A percentile compares a stretch with the other conserved stretches of the same genome.
Conservation (phyloP, 108 stramenopile genomes). For the Fistulifera solaris region DNA sequence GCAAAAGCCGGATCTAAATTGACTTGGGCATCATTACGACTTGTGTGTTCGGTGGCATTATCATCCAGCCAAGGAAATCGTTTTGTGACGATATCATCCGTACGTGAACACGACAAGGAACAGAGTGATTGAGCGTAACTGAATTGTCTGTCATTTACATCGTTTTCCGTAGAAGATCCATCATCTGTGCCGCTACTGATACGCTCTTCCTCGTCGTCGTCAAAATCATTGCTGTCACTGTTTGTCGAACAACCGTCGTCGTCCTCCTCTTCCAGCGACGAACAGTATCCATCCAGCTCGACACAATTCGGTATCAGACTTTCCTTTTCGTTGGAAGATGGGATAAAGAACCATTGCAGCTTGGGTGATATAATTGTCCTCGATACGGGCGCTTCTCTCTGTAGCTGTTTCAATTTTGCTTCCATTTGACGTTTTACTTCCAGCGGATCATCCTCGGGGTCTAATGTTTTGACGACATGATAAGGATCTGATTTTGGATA, state of each 20-base stretch:
- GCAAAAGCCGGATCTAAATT: not conserved
- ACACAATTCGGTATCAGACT: conserved; percentile 32
- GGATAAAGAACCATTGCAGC: conserved; percentile 45
- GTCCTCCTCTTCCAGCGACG: conserved; percentile 34
- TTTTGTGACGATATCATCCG: not conserved
- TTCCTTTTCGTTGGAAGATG: not conserved
- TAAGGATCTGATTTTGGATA: conserved; percentile 13
- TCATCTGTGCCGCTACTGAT: too few species aligned
- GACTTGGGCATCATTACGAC: too few species aligned
- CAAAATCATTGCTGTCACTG: conserved; percentile 7
- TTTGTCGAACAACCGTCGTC: too few species aligned
- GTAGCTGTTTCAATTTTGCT: conserved; percentile 14
- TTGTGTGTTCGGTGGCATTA: too few species aligned
- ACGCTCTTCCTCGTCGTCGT: not conserved
- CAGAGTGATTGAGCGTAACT: too few species aligned
- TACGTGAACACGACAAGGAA: too few species aligned
- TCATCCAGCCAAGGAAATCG: not conserved
- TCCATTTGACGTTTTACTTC: conserved; percentile 22
- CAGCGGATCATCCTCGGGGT: conserved; percentile 29
- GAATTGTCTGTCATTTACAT: too few species aligned
- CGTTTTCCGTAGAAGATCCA: too few species aligned
- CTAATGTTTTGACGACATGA: conserved; percentile 38
- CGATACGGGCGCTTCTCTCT: not conserved
- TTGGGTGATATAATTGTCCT: conserved; percentile 29
- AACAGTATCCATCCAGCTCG: conserved; percentile 46